phyloP scores from a whole-genome alignment of 345 rosid species.

The Eucalyptus grandis region DNA sequence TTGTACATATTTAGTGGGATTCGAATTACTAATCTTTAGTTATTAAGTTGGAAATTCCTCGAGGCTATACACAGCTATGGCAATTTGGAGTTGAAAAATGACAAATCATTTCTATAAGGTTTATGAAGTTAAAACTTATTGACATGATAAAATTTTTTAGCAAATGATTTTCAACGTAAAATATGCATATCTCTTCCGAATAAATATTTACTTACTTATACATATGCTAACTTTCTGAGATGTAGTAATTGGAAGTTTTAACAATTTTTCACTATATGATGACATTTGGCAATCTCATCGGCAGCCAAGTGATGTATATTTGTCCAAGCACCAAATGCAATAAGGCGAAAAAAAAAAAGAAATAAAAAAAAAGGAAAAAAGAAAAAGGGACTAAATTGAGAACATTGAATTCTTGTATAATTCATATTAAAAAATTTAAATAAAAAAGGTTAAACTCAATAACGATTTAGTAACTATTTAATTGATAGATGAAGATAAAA shows the following conservation, averaged over 20 bases:
- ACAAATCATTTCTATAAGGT: not conserved
- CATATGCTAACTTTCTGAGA: fast-evolving
- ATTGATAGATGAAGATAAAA: not conserved
- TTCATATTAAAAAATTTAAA: too few species aligned
- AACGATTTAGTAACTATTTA: too few species aligned
- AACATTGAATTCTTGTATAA: not conserved
- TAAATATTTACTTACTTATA: too few species aligned
- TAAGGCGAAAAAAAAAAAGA: not conserved
- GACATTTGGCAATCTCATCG: not conserved
- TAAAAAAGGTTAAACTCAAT: not conserved
- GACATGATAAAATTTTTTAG: not conserved
- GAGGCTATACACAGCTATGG: not conserved
- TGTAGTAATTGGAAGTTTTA: not conserved
- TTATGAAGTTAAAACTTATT: not conserved
- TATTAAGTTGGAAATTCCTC: not conserved
- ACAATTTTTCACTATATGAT: not conserved
- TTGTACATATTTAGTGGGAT: not conserved
- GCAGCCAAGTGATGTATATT: not conserved
- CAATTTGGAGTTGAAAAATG: not conserved
- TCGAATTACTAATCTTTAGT: not conserved
- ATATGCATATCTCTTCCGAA: not conserved
- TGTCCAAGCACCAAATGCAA: not conserved
- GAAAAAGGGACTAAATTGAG: too few species aligned
- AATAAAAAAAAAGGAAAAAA: fast-evolving
- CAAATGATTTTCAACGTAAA: not conserved